These are phyloP conservation scores for Phytopythium vexans DNA, from an alignment of 352 stramenopile species.

Conservation along the genomic window DNA sequence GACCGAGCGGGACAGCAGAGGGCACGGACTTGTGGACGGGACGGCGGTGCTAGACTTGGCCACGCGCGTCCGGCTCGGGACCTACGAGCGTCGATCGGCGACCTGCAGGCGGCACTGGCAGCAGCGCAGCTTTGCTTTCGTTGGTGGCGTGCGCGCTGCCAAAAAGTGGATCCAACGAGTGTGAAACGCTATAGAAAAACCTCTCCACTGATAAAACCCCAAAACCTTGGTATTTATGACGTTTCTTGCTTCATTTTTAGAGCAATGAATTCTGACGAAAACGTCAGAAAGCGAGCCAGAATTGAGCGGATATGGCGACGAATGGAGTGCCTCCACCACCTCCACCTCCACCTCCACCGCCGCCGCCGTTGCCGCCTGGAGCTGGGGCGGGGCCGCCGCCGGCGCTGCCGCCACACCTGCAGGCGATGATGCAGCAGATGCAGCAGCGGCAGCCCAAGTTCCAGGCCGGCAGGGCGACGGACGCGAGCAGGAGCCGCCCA, in stretches of 20 bases:
- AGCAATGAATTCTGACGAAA: neutral
- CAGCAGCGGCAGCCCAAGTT: conserved; percentile 37
- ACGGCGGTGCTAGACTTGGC: too few species aligned
- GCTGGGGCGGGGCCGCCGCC: neutral
- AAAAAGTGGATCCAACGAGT: too few species aligned
- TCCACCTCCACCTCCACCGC: conserved; percentile 12
- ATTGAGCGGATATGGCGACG: conserved; percentile 4
- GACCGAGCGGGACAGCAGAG: too few species aligned
- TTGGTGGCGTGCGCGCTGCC: too few species aligned
- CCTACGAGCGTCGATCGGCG: too few species aligned
- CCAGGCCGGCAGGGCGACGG: conserved; percentile 8
- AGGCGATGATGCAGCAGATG: conserved; percentile 57
- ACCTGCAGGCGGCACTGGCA: too few species aligned
- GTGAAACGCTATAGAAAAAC: too few species aligned
- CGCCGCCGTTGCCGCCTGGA: conserved; percentile 11
- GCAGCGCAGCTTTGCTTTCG: too few species aligned
- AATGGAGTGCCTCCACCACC: conserved; percentile 5
- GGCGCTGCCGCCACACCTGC: conserved; percentile 43
- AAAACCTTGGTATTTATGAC: conserved; percentile 1
- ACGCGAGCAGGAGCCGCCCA: conserved; percentile 4
- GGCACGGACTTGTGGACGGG: too few species aligned
- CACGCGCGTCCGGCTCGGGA: too few species aligned
- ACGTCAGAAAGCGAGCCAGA: neutral
- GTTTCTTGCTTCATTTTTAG: neutral
- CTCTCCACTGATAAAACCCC: neutral